These are phyloP conservation scores for Thraustochytrium striatum DNA, from an alignment of 352 stramenopile species.

Conservation along the genomic window DNA sequence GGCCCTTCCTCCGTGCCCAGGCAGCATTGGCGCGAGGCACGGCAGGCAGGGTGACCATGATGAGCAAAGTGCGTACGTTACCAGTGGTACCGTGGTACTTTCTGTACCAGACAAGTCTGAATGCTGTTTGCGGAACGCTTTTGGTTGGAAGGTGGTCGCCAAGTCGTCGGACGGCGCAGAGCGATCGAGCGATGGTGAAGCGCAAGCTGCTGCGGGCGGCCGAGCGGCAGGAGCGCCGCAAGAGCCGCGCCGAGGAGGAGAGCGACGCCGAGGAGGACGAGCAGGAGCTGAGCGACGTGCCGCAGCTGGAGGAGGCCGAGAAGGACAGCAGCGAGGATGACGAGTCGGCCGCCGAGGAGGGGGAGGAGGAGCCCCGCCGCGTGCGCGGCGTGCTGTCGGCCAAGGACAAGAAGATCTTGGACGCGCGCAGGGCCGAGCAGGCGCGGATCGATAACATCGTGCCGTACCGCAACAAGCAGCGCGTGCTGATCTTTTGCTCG, in stretches of 20 bases:
- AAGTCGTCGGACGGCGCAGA: too few relatives aligned
- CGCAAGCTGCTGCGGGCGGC: constrained; percentile 1
- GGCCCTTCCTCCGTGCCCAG: too few relatives aligned
- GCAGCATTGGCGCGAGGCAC: too few relatives aligned
- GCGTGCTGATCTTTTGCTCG: constrained; percentile 83
- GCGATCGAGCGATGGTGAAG: background rate
- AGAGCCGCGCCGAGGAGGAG: background rate
- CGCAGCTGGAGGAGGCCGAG: too few relatives aligned
- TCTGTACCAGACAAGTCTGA: too few relatives aligned
- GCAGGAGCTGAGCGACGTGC: background rate
- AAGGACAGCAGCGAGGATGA: background rate
- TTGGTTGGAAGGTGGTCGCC: too few relatives aligned
- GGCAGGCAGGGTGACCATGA: too few relatives aligned
- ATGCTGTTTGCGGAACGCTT: too few relatives aligned
- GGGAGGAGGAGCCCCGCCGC: background rate
- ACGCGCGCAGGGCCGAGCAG: background rate
- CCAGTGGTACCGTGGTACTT: too few relatives aligned
- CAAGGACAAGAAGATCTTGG: constrained; percentile 42
- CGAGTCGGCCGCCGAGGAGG: constrained; percentile 8
- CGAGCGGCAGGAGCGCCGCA: background rate
- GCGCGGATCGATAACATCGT: constrained; percentile 40
- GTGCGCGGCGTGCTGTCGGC: background rate
- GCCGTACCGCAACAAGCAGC: constrained; percentile 83
- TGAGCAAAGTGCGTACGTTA: too few relatives aligned
- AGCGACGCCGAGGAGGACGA: background rate